Evolutionary conservation across 176 grass and related monocot genomes (phyloP).

Genomic region (Melocanna baccifera): DNA sequence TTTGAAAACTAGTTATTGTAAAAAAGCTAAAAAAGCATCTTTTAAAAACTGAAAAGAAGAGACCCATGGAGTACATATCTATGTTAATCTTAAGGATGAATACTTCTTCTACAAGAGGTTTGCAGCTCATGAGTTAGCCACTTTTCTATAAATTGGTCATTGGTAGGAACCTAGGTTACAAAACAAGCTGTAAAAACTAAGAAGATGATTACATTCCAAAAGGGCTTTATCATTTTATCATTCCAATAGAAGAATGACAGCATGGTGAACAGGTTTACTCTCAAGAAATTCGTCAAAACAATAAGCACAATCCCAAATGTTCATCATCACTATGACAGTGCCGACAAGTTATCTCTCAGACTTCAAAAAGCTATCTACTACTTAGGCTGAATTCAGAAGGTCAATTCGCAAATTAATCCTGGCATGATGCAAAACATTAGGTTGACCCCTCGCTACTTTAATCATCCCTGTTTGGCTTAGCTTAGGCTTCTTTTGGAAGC

Average conservation of each 20-base stretch:
- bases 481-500: not conserved
- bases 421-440: not conserved
- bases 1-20: no score
- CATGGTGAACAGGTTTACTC: not conserved
- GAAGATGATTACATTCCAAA: no score
- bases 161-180: not conserved
- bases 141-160: not conserved
- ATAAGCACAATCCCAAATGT: not conserved
- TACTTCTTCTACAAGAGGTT: not conserved
- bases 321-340: not conserved
- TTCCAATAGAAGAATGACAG: not conserved
- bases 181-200: not conserved
- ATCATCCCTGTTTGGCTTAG: not conserved
- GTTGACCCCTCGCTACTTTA: not conserved
- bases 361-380: not conserved
- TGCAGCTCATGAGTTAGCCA: not conserved
- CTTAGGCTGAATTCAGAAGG: not conserved
- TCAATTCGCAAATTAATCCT: not conserved
- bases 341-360: not conserved
- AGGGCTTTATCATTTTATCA: no score
- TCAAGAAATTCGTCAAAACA: not conserved
- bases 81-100: not conserved
- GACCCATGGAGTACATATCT: not conserved
- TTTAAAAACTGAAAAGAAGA: no score
- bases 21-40: no score